Conservation (phyloP, 2,329 filamentous ascomycete species). For the Trichoderma sp. region DNA sequence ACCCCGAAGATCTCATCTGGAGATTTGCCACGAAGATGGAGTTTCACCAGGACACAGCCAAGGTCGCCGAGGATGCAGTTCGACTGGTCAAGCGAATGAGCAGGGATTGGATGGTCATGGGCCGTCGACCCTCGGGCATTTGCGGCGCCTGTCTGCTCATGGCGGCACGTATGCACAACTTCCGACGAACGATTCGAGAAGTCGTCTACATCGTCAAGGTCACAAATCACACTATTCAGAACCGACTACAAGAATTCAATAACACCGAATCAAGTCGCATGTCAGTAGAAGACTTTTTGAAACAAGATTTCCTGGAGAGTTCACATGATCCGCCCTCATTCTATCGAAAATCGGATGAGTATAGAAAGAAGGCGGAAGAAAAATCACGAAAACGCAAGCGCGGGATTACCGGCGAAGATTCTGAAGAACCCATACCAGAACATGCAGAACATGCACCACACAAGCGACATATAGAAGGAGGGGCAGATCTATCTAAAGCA, state of each 20-base stretch:
- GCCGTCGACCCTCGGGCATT: slow-evolving; percentile 86
- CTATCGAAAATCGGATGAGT: slow-evolving; percentile 62
- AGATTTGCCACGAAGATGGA: slow-evolving; percentile 90
- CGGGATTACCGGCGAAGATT: slow-evolving; percentile 28
- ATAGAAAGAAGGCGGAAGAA: slow-evolving; percentile 51
- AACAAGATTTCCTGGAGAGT: slow-evolving; percentile 68
- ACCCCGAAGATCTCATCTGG: slow-evolving; percentile 86
- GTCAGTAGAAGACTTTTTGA: slow-evolving; percentile 82
- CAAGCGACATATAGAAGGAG: slow-evolving; percentile 28
- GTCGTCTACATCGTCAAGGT: slow-evolving; percentile 99
- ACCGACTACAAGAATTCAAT: slow-evolving; percentile 88
- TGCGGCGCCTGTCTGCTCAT: slow-evolving; percentile 93
- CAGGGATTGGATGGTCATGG: slow-evolving; percentile 94
- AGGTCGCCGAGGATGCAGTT: slow-evolving; percentile 84
- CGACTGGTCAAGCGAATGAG: slow-evolving; percentile 90
- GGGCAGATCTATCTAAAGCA: slow-evolving; percentile 35
- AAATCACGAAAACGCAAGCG: slow-evolving; percentile 48
- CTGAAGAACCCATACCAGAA: neutral
- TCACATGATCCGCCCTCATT: slow-evolving; percentile 80
- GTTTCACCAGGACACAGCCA: slow-evolving; percentile 76
- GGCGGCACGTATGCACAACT: slow-evolving; percentile 97
- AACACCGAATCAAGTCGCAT: slow-evolving; percentile 79
- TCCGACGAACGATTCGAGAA: slow-evolving; percentile 84
- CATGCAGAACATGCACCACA: slow-evolving; percentile 4
- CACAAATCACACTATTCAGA: slow-evolving; percentile 87